Evolutionary conservation across 805 yeast species (phyloP).

Genomic region (Metschnikowia baotianmanensis): DNA sequence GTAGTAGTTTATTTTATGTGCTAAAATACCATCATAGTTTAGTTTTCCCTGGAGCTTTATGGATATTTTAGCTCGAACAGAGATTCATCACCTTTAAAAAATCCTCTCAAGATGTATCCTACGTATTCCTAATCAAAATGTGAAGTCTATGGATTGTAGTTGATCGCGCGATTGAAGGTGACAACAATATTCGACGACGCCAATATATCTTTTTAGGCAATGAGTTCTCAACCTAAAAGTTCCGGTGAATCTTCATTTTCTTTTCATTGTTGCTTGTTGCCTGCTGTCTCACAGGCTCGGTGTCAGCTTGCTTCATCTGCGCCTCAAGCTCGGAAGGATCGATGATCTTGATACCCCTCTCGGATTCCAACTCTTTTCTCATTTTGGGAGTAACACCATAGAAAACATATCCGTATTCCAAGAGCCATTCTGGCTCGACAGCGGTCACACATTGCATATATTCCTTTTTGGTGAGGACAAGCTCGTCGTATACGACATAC

Average conservation of each 20-base stretch:
- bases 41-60: too few species aligned
- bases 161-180: too few species aligned
- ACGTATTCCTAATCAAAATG: too few species aligned
- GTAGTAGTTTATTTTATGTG: too few species aligned
- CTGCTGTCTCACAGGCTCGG: neutral
- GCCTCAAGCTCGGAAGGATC: conserved; percentile 12
- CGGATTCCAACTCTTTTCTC: conserved; percentile 12
- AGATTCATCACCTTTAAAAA: too few species aligned
- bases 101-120: too few species aligned
- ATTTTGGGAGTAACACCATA: conserved; percentile 35
- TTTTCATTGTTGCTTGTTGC: neutral
- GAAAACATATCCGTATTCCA: conserved; percentile 70
- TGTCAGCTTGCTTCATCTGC: conserved; percentile 5
- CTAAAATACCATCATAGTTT: too few species aligned
- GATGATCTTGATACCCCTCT: conserved; percentile 11
- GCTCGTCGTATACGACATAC: conserved; percentile 81
- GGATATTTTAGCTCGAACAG: too few species aligned
- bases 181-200: too few species aligned
- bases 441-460: conserved; percentile 83
- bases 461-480: conserved; percentile 73
- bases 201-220: too few species aligned
- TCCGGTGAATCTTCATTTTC: conserved; percentile 3
- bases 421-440: conserved; percentile 82
- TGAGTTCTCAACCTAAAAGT: conserved; percentile 4
- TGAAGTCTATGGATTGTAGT: too few species aligned